phyloP scores from a whole-genome alignment of 495 filamentous ascomycete genomes.

The Penicillium psychrofluorescens region DNA sequence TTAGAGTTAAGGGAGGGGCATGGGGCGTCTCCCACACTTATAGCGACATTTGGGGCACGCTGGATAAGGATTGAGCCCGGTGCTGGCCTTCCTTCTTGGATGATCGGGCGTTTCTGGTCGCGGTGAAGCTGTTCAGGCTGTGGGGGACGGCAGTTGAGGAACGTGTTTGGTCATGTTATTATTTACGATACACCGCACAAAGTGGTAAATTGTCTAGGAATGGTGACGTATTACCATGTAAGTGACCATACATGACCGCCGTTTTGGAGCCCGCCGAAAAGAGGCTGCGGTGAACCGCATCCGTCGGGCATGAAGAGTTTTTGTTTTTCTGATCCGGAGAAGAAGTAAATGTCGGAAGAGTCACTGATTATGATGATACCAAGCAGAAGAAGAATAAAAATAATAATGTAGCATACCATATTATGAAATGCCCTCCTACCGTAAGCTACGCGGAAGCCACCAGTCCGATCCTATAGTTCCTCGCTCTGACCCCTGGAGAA shows the following conservation, averaged over 20 bases:
- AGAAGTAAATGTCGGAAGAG: not conserved
- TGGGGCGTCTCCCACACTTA: too few species aligned
- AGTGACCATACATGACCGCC: too few species aligned
- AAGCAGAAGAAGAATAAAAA: too few species aligned
- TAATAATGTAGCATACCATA: too few species aligned
- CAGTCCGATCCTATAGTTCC: too few species aligned
- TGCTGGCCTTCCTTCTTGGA: conserved; percentile 1
- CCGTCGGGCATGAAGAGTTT: not conserved
- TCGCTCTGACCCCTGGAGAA: too few species aligned
- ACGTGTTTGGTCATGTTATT: not conserved
- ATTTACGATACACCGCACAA: too few species aligned
- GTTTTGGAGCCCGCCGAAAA: conserved; percentile 15
- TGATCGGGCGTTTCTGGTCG: conserved; percentile 10
- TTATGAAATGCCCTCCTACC: too few species aligned
- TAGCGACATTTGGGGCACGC: not conserved
- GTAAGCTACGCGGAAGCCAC: too few species aligned
- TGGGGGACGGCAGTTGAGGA: conserved; percentile 16
- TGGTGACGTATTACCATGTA: too few species aligned
- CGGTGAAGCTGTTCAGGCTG: conserved; percentile 26
- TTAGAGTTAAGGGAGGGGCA: not conserved
- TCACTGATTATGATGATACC: too few species aligned
- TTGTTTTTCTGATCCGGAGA: not conserved
- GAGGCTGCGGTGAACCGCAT: conserved; percentile 35
- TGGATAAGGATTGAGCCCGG: conserved; percentile 18
- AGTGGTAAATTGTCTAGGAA: too few species aligned